Base-by-base conservation (phyloP, 1,284 basidiomycete genomes). In the Tilletia walkeri region DNA sequence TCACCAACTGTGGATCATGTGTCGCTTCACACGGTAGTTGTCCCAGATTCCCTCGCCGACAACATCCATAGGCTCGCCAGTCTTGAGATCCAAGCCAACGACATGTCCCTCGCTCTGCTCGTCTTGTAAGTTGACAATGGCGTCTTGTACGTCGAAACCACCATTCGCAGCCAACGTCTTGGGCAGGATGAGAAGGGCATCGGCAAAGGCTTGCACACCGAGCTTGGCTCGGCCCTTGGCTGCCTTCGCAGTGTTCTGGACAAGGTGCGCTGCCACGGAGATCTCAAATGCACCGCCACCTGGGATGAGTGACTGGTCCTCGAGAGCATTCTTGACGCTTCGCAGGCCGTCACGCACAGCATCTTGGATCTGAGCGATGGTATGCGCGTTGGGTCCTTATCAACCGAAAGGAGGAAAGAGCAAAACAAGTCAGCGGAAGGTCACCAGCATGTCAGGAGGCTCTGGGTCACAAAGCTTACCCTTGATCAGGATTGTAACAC, bases 231-330 rank as follows among this genome's bases (percentile, higher is more conserved):
- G 88, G n/a, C 96, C 96, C 85, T 97, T 99, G 3, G 94, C 94
- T 49, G 85, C 86, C 84, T 91, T 90, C 86, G 95, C 95, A 36
- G 88, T 86, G n/a, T 90, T 90, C 66, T 84, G 84, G 53, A 84
- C 82, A 36, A 99, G 87, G 85, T 97, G 89, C 9, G 89, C 89
- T 7, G 93, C 89, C 79, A 94, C 95, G n/a, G 94, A 90, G 18
- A 99, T 89, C 85, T 99, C 96, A 83, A 99, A 99, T 4, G 96
- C 95, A 59, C 96, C 96, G 2, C 93, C 96, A 49, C 96, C 96
- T 10, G 96, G 95, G 69, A 99, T 88, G 69, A 99, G 86, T 63
- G 88, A 87, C 48, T 89, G 88, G 83, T 99, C 95, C 84, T 99
- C 96, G 72, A 99, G 87, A 20, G 93, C 93, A 83, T 99, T 99